Percentiles rank a stretch among this genome's conserved stretches.
Evolutionary conservation across 176 grass and related monocot species (phyloP).

Genomic region (Oryza glaberrima): DNA sequence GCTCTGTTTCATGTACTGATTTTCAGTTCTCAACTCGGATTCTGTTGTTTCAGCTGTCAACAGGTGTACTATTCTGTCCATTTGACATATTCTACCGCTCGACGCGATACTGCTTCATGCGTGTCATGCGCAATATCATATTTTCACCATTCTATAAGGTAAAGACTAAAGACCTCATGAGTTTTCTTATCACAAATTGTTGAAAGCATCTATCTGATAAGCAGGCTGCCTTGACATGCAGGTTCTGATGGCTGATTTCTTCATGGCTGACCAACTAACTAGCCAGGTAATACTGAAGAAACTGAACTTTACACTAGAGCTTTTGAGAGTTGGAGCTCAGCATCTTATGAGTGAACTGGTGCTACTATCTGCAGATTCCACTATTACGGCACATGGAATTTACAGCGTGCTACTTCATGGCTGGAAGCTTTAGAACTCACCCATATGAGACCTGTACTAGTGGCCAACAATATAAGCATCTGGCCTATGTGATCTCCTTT

Average conservation of each 20-base stretch:
- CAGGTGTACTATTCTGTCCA: conserved; percentile 66
- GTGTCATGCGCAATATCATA: conserved; percentile 81
- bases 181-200: not conserved
- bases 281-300: conserved; percentile 68
- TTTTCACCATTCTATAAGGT: conserved; percentile 93
- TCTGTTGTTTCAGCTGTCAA: conserved; percentile 54
- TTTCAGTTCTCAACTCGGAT: not conserved
- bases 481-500: conserved; percentile 90
- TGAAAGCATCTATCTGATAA: not conserved
- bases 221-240: conserved; percentile 28
- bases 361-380: conserved; percentile 57
- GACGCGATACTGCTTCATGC: conserved; percentile 82
- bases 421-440: conserved; percentile 57
- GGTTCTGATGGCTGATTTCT: conserved; percentile 98
- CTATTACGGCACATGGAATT: conserved; percentile 88
- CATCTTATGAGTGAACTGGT: not conserved
- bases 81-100: conserved; percentile 87
- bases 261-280: conserved; percentile 98
- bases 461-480: conserved; percentile 65
- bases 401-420: conserved; percentile 88
- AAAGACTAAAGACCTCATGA: conserved; percentile 17
- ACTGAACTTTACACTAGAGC: not conserved
- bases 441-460: conserved; percentile 65
- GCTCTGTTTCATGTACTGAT: not conserved
- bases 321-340: not conserved